Conservation (phyloP, 345 rosid genomes). For the Lumnitzera littorea region DNA sequence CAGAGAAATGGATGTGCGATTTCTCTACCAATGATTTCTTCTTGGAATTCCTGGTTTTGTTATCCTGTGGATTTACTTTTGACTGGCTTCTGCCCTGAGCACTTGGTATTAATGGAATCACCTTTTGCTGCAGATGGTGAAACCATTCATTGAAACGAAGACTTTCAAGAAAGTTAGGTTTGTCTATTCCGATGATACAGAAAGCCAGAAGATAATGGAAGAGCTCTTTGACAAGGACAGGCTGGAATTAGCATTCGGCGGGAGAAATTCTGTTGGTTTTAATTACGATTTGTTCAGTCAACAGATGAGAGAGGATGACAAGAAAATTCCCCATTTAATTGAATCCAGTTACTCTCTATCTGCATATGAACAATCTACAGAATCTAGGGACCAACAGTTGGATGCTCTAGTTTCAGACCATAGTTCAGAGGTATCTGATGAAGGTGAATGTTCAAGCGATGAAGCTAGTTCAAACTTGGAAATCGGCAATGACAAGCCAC, state of each 20-base stretch:
- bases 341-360: background rate
- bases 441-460: constrained; percentile 1
- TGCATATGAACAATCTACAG: background rate
- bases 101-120: background rate
- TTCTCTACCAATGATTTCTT: too few relatives aligned
- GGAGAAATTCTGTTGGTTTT: constrained; percentile 38
- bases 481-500: background rate
- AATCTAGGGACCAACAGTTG: constrained; percentile 10
- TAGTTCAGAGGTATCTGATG: constrained; percentile 3
- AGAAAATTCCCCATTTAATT: constrained; percentile 7
- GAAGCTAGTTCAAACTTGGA: constrained; percentile 3
- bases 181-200: constrained; percentile 40
- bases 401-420: constrained; percentile 4
- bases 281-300: constrained; percentile 26
- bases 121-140: constrained; percentile 41
- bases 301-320: constrained; percentile 60
- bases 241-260: constrained; percentile 58
- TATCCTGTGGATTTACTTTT: too few relatives aligned
- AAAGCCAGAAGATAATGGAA: constrained; percentile 42
- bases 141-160: constrained; percentile 63
- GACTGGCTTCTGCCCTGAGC: too few relatives aligned
- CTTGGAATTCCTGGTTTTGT: too few relatives aligned
- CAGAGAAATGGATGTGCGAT: too few relatives aligned
- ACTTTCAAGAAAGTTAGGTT: constrained; percentile 61
- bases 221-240: constrained; percentile 54